phyloP scores from a whole-genome alignment of 768 basidiomycete species.

The Rhizopogon roseolus region DNA sequence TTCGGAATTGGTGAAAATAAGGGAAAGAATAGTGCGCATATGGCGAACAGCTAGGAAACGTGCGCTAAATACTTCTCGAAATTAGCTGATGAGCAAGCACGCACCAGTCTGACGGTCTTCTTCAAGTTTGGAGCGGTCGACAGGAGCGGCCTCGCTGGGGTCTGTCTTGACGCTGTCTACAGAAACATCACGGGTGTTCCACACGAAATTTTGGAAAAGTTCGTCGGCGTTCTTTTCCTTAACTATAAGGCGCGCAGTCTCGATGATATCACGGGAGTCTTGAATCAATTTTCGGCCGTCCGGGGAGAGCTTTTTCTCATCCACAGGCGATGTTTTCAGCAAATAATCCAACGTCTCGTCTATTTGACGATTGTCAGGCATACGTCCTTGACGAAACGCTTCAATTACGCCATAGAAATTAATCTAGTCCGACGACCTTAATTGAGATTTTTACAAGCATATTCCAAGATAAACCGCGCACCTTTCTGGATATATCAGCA shows the following conservation, averaged over 20 bases:
- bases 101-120: constrained; percentile 62
- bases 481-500: constrained; percentile 79
- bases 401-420: constrained; percentile 76
- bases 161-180: constrained; percentile 35
- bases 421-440: constrained; percentile 35
- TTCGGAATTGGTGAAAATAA: constrained; percentile 91
- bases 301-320: constrained; percentile 60
- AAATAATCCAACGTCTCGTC: constrained; percentile 68
- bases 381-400: constrained; percentile 73
- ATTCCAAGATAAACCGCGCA: constrained; percentile 9
- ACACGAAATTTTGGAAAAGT: constrained; percentile 87
- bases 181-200: constrained; percentile 60
- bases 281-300: constrained; percentile 74
- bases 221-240: constrained; percentile 85
- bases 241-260: constrained; percentile 69
- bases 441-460: not conserved
- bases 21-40: constrained; percentile 80
- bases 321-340: constrained; percentile 53
- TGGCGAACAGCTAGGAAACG: constrained; percentile 66
- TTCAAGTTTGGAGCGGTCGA: constrained; percentile 49
- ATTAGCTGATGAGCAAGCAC: constrained; percentile 5
- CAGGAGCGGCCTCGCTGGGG: constrained; percentile 36
- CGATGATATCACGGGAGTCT: constrained; percentile 77
- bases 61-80: constrained; percentile 5
- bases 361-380: constrained; percentile 80